Base-by-base conservation (phyloP, 106 monocot genomes). In the Cymbidium sinense region DNA sequence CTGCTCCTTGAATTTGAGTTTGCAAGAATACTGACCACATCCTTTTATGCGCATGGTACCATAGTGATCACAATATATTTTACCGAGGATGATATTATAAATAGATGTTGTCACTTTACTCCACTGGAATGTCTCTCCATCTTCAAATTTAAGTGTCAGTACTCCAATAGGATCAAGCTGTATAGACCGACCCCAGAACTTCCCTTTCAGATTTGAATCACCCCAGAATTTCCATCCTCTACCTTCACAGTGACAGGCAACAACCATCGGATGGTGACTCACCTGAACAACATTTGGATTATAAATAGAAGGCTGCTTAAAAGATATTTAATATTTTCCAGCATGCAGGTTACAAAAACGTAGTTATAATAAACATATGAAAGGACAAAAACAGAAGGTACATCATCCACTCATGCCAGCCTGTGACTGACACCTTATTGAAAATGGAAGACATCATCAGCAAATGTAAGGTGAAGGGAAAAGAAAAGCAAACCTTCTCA, bases 51-150 rank as follows among this genome's bases (percentile, higher is more conserved):
- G 87, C 95, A 95, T 95, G 2, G 95, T 91, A 76, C 95, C 95
- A 89, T 95, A 95, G 76, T 95, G 95, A 79, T 95, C 93, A 81
- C 95, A 95, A 47, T 95, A 95, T 33, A 95, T 93, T 84, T 95
- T 95, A 30, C 95, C 95, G 35, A 95, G 79, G 79, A 95, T 95
- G 72, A 95, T 95, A 77, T 95, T 95, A 75, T 95, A 95, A 70
- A 95, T 95, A 51, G 93, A 93, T 44, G 95, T 95, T 18, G 95
- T 95, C 50, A 95, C 93, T 81, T 95, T 95, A 85, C 90, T 95
- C 95, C 95, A 95, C 55, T 93, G 95, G 84, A 93, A 95, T 41
- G 73, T 87, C 58, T 95, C 95, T 39, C 95, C 95, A 85, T 95
- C 95, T 75, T 95, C 95, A 83, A 95, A 91, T 79, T 91, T 84